phyloP scores from a whole-genome alignment of 352 stramenopile genomes.

The Plasmopara viticola region DNA sequence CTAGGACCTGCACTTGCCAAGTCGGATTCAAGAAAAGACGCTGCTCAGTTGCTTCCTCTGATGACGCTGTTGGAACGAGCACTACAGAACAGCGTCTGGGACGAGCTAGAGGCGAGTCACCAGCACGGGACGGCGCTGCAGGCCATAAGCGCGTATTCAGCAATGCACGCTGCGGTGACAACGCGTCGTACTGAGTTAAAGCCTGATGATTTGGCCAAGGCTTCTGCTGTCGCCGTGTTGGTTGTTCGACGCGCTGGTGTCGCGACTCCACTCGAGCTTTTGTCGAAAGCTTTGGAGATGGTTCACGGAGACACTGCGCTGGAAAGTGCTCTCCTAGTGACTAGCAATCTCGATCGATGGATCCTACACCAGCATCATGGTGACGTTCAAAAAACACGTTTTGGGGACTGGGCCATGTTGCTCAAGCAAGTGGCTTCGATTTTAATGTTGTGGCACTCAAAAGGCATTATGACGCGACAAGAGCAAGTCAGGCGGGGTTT shows the following conservation, averaged over 20 bases:
- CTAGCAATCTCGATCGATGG: slow-evolving; percentile 21
- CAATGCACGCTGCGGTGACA: slow-evolving; percentile 15
- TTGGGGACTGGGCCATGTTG: slow-evolving; percentile 42
- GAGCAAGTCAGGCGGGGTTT: slow-evolving; percentile 21
- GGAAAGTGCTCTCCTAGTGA: slow-evolving; percentile 30
- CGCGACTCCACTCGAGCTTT: slow-evolving; percentile 33
- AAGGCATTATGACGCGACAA: slow-evolving; percentile 3
- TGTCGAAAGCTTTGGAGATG: slow-evolving; percentile 26
- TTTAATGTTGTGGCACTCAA: slow-evolving; percentile 12
- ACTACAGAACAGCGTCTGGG: slow-evolving; percentile 16
- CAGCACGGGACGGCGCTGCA: slow-evolving; percentile 33
- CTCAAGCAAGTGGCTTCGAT: slow-evolving; percentile 28
- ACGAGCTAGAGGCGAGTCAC: slow-evolving; percentile 32
- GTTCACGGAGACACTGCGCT: slow-evolving; percentile 16
- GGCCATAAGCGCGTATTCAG: slow-evolving; percentile 37
- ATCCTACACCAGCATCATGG: slow-evolving; percentile 44
- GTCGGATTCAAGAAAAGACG: slow-evolving; percentile 7
- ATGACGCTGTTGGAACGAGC: slow-evolving; percentile 30
- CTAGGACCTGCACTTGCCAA: slow-evolving; percentile 5
- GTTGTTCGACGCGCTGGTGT: slow-evolving; percentile 27
- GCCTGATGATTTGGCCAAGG: slow-evolving; percentile 17
- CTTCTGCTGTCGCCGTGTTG: slow-evolving; percentile 21
- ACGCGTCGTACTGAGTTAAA: slow-evolving; percentile 8
- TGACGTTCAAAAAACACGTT: slow-evolving; percentile 4
- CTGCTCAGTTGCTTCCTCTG: slow-evolving; percentile 33